Evolutionary conservation across 1,284 basidiomycete genomes (phyloP), one percentile per base, ranked within the genome.

Genomic region (Microbotryomycetes sp.): DNA sequence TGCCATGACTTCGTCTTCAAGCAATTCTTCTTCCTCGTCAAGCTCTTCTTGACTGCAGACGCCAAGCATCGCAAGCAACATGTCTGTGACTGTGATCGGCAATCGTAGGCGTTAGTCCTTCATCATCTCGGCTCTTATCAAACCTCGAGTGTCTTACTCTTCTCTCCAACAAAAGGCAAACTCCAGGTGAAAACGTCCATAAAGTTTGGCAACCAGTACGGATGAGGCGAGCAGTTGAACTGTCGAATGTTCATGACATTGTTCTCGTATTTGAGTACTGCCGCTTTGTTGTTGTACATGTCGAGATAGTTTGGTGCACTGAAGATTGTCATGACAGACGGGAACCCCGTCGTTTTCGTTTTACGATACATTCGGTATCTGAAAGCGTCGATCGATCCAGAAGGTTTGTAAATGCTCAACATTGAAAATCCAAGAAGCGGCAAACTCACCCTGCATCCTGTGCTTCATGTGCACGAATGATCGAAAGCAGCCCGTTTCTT

Each of bases 151-250:
- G 30, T 80, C 85, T 70, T 66, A 92, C 89, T 94, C 79, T 96
- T 96, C 76, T 96, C 92, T 63, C 92, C 94, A 3, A 99, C 96
- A 74, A 98, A 99, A 0, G 94, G 96, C 69, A 98, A 78, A 81
- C 88, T 92, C 96, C 96, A 98, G 1, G 94, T 97, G 76, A 99
- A 98, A 45, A 90, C 94, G 75, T 98, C 92, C 89, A 97, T 97
- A 72, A 97, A 97, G 79, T 97, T 98, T 3, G 94, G 94, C 47
- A 99, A 79, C 89, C 89, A 92, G 76, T 96, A 96, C 4, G 92
- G 92, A 75, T 96, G 92, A 16, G 92, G 92, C 5, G 88, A 92
- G 75, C 88, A 91, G 77, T 94, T 96, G 81, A 94, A 96, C 76
- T 96, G 92, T 49, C 78, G 84, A 71, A 92, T 92, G 75, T 96